These are phyloP conservation scores for Apophysomyces variabilis DNA, from an alignment of 371 early-diverging fungal genomes.

Conservation along the genomic window DNA sequence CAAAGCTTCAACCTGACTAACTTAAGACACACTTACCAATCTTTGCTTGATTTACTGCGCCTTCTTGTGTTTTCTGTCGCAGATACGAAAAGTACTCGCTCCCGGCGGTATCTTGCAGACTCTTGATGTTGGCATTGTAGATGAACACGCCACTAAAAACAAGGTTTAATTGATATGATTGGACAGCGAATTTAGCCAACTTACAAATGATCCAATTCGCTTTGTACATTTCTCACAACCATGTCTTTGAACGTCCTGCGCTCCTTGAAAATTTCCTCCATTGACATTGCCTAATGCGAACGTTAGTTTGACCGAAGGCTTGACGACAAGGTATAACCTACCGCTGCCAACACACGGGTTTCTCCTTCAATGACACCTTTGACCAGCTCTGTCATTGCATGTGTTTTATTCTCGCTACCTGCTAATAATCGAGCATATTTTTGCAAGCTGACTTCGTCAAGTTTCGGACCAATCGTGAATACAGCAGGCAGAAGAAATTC, in stretches of 20 bases:
- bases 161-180: background rate
- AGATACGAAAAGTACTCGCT: constrained; percentile 58
- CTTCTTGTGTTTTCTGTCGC: constrained; percentile 47
- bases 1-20: constrained; percentile 20
- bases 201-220: constrained; percentile 55
- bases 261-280: constrained; percentile 58
- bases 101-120: constrained; percentile 49
- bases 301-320: background rate
- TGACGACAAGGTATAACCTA: background rate
- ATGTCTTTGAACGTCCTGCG: constrained; percentile 40
- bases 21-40: constrained; percentile 43
- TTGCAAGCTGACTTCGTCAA: constrained; percentile 36
- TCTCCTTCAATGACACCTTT: constrained; percentile 63
- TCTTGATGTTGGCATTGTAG: constrained; percentile 60
- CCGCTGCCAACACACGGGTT: constrained; percentile 57
- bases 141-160: constrained; percentile 39
- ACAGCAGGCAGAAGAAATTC: constrained; percentile 57
- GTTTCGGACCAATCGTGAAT: constrained; percentile 52
- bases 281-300: constrained; percentile 34
- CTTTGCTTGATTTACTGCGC: constrained; percentile 62
- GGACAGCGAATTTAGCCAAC: background rate
- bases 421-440: constrained; percentile 50
- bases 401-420: constrained; percentile 16
- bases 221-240: constrained; percentile 49
- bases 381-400: constrained; percentile 41